Evolutionary conservation across 495 filamentous ascomycete species (phyloP).

Genomic region (Tuber melanosporum): DNA sequence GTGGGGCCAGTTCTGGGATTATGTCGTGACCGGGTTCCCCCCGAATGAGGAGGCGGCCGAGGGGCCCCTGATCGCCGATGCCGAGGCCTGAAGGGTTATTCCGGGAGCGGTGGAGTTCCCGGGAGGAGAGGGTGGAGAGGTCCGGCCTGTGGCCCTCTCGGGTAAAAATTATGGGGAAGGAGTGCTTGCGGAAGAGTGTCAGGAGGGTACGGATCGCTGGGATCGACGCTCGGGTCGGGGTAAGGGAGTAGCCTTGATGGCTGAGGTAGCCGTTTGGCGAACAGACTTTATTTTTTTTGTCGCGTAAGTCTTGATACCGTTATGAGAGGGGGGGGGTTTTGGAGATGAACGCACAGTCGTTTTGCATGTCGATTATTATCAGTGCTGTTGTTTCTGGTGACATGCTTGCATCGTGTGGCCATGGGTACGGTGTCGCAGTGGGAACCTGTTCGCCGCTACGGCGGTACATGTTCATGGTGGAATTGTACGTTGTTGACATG

Average conservation of each 20-base stretch:
- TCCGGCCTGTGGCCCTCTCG: constrained; percentile 63
- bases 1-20: constrained; percentile 54
- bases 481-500: not conserved
- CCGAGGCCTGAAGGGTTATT: constrained; percentile 53
- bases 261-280: constrained; percentile 54
- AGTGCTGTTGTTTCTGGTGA: constrained; percentile 57
- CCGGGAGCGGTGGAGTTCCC: constrained; percentile 52
- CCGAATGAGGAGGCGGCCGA: constrained; percentile 59
- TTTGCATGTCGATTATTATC: constrained; percentile 68
- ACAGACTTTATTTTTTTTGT: constrained; percentile 49
- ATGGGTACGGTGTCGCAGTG: constrained; percentile 52
- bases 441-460: not conserved
- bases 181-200: constrained; percentile 10
- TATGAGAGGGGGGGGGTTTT: not conserved
- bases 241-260: constrained; percentile 56
- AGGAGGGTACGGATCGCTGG: constrained; percentile 45
- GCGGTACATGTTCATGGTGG: not conserved
- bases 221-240: constrained; percentile 51
- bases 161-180: constrained; percentile 56
- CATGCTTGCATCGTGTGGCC: constrained; percentile 58
- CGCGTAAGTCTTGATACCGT: constrained; percentile 7
- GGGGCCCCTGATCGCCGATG: constrained; percentile 56
- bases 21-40: constrained; percentile 60
- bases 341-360: constrained; percentile 52
- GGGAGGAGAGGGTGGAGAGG: constrained; percentile 53